Base-by-base conservation (phyloP, 1,284 basidiomycete genomes). In the Apiotrichum brassicae region DNA sequence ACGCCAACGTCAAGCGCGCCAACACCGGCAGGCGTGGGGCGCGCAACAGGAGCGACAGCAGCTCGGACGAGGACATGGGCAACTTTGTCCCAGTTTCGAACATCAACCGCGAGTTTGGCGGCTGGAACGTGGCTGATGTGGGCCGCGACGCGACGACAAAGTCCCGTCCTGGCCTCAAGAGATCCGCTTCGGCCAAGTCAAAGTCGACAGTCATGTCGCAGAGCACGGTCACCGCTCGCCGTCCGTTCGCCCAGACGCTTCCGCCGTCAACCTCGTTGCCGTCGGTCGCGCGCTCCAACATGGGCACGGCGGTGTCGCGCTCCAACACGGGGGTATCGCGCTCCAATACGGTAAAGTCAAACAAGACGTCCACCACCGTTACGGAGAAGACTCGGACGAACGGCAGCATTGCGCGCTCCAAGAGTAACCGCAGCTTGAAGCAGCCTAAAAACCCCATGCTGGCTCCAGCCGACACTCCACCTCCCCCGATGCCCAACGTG, bases 41-140 rank as follows among this genome's bases (percentile, higher is more conserved):
- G 9, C 56, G 64, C 18, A 46, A 61, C 2, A 49, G 59, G 12
- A 63, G 60, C 36, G 66, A 69, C 36, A 66, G 63, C 23, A 62
- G 58, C 25, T 62, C 58, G 24, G 63, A 65, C 37, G 70, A 72
- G n/a, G 68, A 71, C 19, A 49, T 40, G 34, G 22, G 43, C 11
- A 64, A 65, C 47, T 49, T 71, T n/a, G 67, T 72, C 18, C 48
- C 59, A 25, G 71, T 74, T 2, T 54, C 60, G 13, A 74, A 74
- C 52, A 61, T 65, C 43, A 14, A n/a, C 16, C 13, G 20, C 16
- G 33, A 39, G 14, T 37, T 34, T 32, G 48, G 44, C 24, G 46
- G 60, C 25, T 74, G 61, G 60, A 62, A 65, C 1, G 67, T 68
- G 6, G 68, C 70, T 25, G 62, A 63, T 22, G 58, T 65, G 38